These are phyloP conservation scores for Desmodesmus armatus DNA, from an alignment of 139 green algal species.

Conservation along the genomic window DNA sequence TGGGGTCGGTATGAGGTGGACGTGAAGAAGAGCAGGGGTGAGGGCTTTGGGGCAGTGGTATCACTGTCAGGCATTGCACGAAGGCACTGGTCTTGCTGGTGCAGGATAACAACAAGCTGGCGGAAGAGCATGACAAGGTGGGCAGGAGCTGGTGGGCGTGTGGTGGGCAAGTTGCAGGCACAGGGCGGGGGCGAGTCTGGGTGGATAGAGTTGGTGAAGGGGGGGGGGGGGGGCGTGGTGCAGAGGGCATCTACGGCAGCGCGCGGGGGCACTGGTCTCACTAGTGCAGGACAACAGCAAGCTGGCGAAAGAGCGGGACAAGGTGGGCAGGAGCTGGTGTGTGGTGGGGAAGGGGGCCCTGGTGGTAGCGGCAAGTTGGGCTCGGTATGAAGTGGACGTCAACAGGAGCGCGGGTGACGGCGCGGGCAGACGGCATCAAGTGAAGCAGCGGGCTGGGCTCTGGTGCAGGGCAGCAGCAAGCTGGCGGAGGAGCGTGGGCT, in stretches of 20 bases:
- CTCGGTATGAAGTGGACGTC: too few species aligned
- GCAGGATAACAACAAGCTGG: neutral
- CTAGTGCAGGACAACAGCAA: neutral
- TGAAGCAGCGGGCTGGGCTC: too few species aligned
- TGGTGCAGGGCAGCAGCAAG: too few species aligned
- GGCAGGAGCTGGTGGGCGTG: neutral
- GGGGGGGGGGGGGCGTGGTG: neutral
- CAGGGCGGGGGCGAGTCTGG: too few species aligned
- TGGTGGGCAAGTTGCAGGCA: neutral
- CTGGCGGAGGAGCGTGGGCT: too few species aligned
- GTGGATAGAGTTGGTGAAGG: too few species aligned
- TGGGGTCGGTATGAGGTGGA: too few species aligned
- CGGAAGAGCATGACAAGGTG: neutral
- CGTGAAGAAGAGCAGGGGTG: too few species aligned
- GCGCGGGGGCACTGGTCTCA: neutral
- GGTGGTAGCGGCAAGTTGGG: neutral
- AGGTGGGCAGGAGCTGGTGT: neutral
- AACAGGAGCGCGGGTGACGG: neutral
- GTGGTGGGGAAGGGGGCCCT: neutral
- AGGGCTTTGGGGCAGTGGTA: too few species aligned
- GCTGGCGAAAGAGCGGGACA: too few species aligned
- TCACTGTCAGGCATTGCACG: too few species aligned
- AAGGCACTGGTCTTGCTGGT: too few species aligned
- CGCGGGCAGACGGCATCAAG: neutral
- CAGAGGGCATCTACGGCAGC: neutral